Evolutionary conservation across 305 asterid species (phyloP).

Genomic region (Fraxinus velutina): DNA sequence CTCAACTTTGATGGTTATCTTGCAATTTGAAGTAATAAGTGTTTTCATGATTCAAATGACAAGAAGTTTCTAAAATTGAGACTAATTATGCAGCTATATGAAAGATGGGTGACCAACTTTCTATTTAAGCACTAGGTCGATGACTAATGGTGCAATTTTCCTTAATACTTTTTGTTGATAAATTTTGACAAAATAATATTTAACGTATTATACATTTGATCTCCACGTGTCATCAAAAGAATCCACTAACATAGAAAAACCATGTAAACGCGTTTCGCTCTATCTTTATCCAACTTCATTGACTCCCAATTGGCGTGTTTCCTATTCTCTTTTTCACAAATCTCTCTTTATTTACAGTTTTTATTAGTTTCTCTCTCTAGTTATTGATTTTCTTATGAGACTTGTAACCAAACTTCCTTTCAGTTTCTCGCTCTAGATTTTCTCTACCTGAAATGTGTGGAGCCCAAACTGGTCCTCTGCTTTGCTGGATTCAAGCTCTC

Average conservation of each 20-base stretch:
- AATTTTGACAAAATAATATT: neutral
- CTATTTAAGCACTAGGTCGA: neutral
- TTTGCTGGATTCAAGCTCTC: slow-evolving; percentile 74
- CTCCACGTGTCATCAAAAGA: slow-evolving; percentile 20
- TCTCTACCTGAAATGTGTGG: slow-evolving; percentile 45
- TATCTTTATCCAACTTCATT: slow-evolving; percentile 21
- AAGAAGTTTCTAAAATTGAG: neutral
- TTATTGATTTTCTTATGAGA: neutral
- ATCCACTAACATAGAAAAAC: slow-evolving; percentile 18
- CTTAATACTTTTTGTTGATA: neutral
- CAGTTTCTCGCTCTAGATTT: slow-evolving; percentile 33
- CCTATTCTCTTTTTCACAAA: neutral
- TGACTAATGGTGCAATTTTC: neutral
- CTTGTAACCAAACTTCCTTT: neutral
- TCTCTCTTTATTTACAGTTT: neutral
- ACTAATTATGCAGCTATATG: neutral
- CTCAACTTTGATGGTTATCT: neutral
- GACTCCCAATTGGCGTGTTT: slow-evolving; percentile 12
- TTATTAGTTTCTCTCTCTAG: neutral
- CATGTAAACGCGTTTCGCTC: slow-evolving; percentile 17
- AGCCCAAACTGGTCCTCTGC: slow-evolving; percentile 75
- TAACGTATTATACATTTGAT: neutral
- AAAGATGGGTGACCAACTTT: neutral
- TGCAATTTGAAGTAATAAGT: neutral
- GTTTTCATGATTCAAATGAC: neutral